A percentile compares a stretch with the other conserved stretches of the same genome.
Evolutionary conservation across 805 yeast genomes (phyloP).

Genomic region (Brettanomyces anomalus): DNA sequence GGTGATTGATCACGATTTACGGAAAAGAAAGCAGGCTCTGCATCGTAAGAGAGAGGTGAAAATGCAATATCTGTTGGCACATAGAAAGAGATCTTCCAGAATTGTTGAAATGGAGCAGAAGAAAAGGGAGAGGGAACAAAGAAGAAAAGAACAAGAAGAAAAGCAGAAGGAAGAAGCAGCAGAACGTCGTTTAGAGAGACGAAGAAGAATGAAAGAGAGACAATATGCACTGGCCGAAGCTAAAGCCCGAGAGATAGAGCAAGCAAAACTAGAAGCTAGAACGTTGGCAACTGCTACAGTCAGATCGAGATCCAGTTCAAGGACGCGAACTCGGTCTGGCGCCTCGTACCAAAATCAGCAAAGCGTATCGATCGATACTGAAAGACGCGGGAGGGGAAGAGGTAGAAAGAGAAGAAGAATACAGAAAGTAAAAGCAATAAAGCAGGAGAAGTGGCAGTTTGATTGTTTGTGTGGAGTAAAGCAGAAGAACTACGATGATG

Average conservation of each 20-base stretch:
- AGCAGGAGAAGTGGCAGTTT: slow-evolving; percentile 25
- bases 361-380: slow-evolving; percentile 7
- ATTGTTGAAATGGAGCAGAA: slow-evolving; percentile 53
- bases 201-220: slow-evolving; percentile 28
- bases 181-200: slow-evolving; percentile 33
- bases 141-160: slow-evolving; percentile 36
- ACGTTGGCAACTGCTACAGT: slow-evolving; percentile 11
- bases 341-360: neutral
- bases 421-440: neutral
- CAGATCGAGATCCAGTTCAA: slow-evolving; percentile 17
- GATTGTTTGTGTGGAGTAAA: slow-evolving; percentile 31
- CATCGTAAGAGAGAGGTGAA: slow-evolving; percentile 56
- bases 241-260: slow-evolving; percentile 28
- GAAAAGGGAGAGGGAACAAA: slow-evolving; percentile 44
- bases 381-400: slow-evolving; percentile 26
- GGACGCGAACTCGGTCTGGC: neutral
- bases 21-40: slow-evolving; percentile 42
- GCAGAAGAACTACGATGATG: slow-evolving; percentile 31
- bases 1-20: slow-evolving; percentile 37
- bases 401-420: slow-evolving; percentile 15
- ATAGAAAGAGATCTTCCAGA: slow-evolving; percentile 68
- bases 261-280: slow-evolving; percentile 28
- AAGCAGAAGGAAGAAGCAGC: slow-evolving; percentile 36
- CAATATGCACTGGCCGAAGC: slow-evolving; percentile 12
- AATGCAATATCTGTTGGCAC: slow-evolving; percentile 51